Base-by-base conservation (phyloP, 148 eudicot genomes). In the Vaccinium vitisidaea region DNA sequence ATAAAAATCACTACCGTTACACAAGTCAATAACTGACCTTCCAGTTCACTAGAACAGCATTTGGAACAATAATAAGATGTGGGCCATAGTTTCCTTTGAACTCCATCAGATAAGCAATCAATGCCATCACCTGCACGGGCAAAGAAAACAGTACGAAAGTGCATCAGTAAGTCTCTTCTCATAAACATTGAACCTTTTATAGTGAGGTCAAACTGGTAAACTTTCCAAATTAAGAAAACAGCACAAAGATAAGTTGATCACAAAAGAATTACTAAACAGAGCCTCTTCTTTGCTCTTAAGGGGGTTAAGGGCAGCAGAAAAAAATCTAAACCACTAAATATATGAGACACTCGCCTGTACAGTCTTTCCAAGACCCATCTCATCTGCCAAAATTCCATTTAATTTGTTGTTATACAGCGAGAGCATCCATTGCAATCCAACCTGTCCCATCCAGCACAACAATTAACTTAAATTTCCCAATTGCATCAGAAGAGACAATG, bases 351-450 rank as follows among this genome's bases (percentile, higher is more conserved):
- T 82, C 83, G 92, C 99, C 98, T 97, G 99, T 56, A 97, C 99
- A 84, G 99, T 97, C 89, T 97, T 97, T 71, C 99, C 99, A 54
- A 97, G 98, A 90, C 99, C 99, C 99, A 97, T 97, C 91, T 97
- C 99, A 92, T 97, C 99, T 7, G 99, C 99, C 91, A 97, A 93
- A 90, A 97, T 97, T 81, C 99, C 99, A 92, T 97, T 97, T 69
- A 97, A 85, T 82, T 97, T 97, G 91, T 97, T 97, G 87, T 97
- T 97, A 87, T 97, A 97, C 83, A 97, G 91, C 75, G 99, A 97
- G 84, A 97, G 96, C 99, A 97, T 97, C 99, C 99, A 97, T 83
- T 97, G 99, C 88, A 97, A 88, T 54, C 99, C 99, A 95, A 97
- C 99, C 99, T 97, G 89, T 84, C 85, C 77, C 75, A 80, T 88